phyloP scores from a whole-genome alignment of 177 flowering plant species.

The Telopea speciosissima region DNA sequence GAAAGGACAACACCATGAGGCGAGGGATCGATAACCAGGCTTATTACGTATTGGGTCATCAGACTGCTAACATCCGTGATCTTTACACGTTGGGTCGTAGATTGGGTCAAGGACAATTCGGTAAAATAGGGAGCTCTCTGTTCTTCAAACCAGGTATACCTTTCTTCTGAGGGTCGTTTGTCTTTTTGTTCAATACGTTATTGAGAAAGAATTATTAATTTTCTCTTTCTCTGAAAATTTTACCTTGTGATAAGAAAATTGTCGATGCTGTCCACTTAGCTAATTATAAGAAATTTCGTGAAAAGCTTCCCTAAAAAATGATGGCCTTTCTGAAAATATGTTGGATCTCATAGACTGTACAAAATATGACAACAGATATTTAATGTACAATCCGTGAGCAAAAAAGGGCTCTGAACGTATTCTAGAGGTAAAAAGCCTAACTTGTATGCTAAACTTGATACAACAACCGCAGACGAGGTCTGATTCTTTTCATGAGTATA shows the following conservation, averaged over 20 bases:
- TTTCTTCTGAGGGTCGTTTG: not conserved
- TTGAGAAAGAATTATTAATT: not conserved
- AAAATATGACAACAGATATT: too few relatives aligned
- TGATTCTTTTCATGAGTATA: not conserved
- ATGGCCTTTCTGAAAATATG: too few relatives aligned
- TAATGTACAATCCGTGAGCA: too few relatives aligned
- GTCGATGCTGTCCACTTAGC: too few relatives aligned
- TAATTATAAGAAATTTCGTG: too few relatives aligned
- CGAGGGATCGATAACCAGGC: conserved; percentile 51
- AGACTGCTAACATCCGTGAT: conserved; percentile 77
- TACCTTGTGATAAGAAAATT: too few relatives aligned
- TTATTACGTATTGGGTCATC: conserved; percentile 79
- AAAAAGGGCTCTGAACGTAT: not conserved
- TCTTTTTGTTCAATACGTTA: not conserved
- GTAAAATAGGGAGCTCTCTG: conserved; percentile 97
- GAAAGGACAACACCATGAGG: conserved; percentile 51
- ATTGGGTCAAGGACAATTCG: conserved; percentile 96
- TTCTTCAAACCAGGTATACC: conserved; percentile 93
- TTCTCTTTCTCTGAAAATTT: too few relatives aligned
- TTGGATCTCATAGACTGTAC: too few relatives aligned
- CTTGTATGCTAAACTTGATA: not conserved
- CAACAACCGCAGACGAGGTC: not conserved
- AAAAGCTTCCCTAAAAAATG: too few relatives aligned
- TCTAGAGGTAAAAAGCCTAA: not conserved
- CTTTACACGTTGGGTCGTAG: conserved; percentile 79